Percentiles rank a stretch among this genome's conserved stretches.
Conservation (phyloP, 2,329 filamentous ascomycete species). For the Fusarium circinatum region DNA sequence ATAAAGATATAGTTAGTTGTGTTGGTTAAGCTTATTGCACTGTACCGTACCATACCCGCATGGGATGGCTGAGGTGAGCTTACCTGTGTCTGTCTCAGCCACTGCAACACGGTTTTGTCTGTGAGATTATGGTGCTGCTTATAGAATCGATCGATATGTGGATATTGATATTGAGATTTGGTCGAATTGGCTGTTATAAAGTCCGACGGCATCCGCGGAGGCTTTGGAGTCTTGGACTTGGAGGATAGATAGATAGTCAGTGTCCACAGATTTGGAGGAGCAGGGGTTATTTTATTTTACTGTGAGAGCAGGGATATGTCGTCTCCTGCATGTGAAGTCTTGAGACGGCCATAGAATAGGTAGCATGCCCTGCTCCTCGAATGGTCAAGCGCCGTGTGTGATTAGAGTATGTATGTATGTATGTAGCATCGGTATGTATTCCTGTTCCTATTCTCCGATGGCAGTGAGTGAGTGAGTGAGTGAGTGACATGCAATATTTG, state of each 20-base stretch:
- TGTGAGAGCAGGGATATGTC: not conserved
- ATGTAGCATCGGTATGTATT: not conserved
- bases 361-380: not conserved
- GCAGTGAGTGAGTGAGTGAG: not conserved
- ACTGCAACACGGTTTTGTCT: not conserved
- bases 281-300: not conserved
- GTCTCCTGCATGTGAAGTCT: not conserved
- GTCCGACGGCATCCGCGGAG: not conserved
- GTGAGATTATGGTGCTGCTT: too few species aligned
- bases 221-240: not conserved
- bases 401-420: not conserved
- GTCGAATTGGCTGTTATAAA: not conserved
- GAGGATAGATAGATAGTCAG: not conserved
- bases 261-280: not conserved
- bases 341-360: not conserved
- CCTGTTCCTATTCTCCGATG: constrained; percentile 6
- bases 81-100: not conserved
- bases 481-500: not conserved
- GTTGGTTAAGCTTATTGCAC: constrained; percentile 14
- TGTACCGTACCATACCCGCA: not conserved
- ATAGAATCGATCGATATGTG: too few species aligned
- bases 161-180: not conserved
- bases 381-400: not conserved
- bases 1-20: not conserved
- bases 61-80: constrained; percentile 9